phyloP scores from a whole-genome alignment of 2,329 filamentous ascomycete species.

The Aspergillus costaricaensis region DNA sequence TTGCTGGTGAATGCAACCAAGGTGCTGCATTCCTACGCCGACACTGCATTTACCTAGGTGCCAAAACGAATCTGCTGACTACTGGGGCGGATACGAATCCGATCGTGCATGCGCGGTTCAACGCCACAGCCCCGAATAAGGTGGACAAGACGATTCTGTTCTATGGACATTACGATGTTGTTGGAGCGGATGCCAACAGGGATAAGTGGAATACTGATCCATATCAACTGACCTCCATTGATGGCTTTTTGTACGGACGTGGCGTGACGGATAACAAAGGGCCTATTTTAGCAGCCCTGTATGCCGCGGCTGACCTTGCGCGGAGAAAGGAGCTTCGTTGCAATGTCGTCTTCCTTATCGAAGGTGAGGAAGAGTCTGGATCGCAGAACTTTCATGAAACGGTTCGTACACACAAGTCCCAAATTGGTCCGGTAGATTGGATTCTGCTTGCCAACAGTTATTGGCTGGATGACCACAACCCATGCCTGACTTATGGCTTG shows the following conservation, averaged over 20 bases:
- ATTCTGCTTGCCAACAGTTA: constrained; percentile 96
- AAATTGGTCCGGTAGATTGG: constrained; percentile 90
- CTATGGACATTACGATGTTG: constrained; percentile 98
- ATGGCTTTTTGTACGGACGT: constrained; percentile 91
- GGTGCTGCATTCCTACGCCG: constrained; percentile 88
- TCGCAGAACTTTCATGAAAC: constrained; percentile 87
- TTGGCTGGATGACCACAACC: constrained; percentile 95
- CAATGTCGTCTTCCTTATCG: constrained; percentile 90
- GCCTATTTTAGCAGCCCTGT: constrained; percentile 88
- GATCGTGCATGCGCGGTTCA: constrained; percentile 88
- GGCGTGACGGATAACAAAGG: constrained; percentile 99
- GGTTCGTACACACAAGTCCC: constrained; percentile 73
- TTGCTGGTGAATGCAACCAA: constrained; percentile 86
- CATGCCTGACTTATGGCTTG: constrained; percentile 91
- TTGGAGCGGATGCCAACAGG: constrained; percentile 80
- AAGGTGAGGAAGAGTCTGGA: constrained; percentile 94
- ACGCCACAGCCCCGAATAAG: constrained; percentile 66
- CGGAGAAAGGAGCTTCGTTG: constrained; percentile 81
- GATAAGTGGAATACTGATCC: constrained; percentile 86
- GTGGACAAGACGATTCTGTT: constrained; percentile 86
- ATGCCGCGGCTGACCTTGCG: constrained; percentile 85
- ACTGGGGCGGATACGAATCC: constrained; percentile 80
- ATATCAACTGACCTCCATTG: constrained; percentile 83
- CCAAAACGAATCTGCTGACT: constrained; percentile 85
- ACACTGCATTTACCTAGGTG: constrained; percentile 89